Conservation (phyloP, 495 filamentous ascomycete genomes). For the Penicillium macrosclerotiorum region DNA sequence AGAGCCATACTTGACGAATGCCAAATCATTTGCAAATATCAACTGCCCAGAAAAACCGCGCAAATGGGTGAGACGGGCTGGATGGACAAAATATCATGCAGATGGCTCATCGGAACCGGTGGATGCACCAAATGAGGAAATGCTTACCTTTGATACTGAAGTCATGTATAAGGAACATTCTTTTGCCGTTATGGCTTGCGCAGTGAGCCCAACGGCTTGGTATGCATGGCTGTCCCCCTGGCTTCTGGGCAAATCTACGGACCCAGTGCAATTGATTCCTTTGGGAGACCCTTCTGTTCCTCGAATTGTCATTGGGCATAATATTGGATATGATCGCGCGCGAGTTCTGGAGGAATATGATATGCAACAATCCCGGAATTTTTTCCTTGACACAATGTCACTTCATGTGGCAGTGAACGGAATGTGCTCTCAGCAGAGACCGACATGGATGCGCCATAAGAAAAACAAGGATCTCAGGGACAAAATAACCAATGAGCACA, state of each 20-base stretch:
- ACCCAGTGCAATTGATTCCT: conserved; percentile 77
- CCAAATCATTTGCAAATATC: conserved; percentile 66
- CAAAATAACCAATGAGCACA: conserved; percentile 68
- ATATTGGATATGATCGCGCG: conserved; percentile 93
- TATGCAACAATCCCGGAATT: conserved; percentile 74
- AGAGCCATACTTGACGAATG: conserved; percentile 77
- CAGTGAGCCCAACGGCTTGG: conserved; percentile 82
- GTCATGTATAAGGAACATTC: conserved; percentile 91
- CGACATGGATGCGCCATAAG: conserved; percentile 93
- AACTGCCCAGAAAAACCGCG: conserved; percentile 71
- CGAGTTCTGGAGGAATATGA: conserved; percentile 88
- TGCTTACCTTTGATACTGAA: conserved; percentile 93
- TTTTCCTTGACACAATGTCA: conserved; percentile 97
- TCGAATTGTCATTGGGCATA: conserved; percentile 87
- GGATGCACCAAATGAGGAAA: conserved; percentile 71
- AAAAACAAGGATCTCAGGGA: conserved; percentile 85
- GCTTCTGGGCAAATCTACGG: conserved; percentile 80
- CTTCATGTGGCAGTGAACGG: conserved; percentile 97
- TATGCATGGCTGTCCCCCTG: conserved; percentile 98
- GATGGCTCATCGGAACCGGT: conserved; percentile 72
- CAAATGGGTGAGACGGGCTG: conserved; percentile 75
- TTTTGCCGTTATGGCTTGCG: conserved; percentile 95
- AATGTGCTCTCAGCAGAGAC: conserved; percentile 96
- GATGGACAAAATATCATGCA: conserved; percentile 88
- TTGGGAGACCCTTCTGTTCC: conserved; percentile 68